A percentile compares a stretch with the other conserved stretches of the same genome.
Evolutionary conservation across 2,329 filamentous ascomycete species (phyloP).

Genomic region (Aspergillus sp.): DNA sequence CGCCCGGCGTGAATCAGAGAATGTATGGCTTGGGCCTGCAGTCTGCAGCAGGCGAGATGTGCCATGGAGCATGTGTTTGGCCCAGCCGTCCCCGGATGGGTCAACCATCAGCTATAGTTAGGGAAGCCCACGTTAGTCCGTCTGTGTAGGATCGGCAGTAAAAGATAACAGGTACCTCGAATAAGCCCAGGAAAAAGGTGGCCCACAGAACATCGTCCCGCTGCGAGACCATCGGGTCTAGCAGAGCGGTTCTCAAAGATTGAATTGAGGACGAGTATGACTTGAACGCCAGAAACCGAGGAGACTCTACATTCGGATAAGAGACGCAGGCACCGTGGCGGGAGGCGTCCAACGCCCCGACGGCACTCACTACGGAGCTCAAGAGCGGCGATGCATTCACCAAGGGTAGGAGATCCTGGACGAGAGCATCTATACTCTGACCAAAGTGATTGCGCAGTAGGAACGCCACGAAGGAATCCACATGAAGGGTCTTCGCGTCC

Average conservation of each 20-base stretch:
- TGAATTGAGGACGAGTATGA: background rate
- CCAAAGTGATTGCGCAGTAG: slow-evolving; percentile 5
- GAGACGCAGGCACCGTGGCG: slow-evolving; percentile 3
- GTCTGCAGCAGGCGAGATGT: slow-evolving; percentile 4
- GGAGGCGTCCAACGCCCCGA: slow-evolving; percentile 5
- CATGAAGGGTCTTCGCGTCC: background rate
- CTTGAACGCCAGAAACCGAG: background rate
- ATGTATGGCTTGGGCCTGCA: background rate
- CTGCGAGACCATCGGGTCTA: background rate
- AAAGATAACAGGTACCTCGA: background rate
- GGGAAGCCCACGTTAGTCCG: background rate
- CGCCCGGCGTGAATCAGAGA: background rate
- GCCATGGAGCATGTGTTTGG: slow-evolving; percentile 8
- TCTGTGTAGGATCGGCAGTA: background rate
- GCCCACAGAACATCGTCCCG: slow-evolving; percentile 6
- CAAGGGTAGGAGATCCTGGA: background rate
- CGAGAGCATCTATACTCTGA: slow-evolving; percentile 1
- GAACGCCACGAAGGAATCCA: slow-evolving; percentile 3
- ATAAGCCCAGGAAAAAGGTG: slow-evolving; percentile 5
- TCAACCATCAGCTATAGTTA: slow-evolving; percentile 7
- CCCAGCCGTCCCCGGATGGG: slow-evolving; percentile 7
- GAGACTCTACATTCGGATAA: background rate
- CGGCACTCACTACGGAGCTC: slow-evolving; percentile 1
- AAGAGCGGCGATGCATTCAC: background rate
- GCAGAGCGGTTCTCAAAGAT: background rate